Conservation (phyloP, 2,329 filamentous ascomycete genomes). For the Orbilia brochopaga region DNA sequence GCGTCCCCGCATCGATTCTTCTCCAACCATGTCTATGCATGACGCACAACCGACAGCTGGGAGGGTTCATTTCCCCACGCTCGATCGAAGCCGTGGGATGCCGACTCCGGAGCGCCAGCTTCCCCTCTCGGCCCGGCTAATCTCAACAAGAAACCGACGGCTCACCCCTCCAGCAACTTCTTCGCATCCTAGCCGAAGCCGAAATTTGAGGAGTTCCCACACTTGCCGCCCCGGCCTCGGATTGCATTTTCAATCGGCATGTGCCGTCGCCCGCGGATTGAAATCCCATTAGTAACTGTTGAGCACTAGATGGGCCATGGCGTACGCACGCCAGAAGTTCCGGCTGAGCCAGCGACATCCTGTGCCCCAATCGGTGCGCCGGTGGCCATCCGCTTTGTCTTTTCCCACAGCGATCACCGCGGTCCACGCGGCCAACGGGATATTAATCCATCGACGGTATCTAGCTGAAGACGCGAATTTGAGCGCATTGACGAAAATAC, state of each 20-base stretch:
- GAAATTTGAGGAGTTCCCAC: conserved; percentile 38
- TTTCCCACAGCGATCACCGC: conserved; percentile 9
- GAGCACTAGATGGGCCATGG: conserved; percentile 12
- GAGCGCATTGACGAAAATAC: conserved; percentile 16
- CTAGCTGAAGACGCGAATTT: background rate
- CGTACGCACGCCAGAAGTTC: background rate
- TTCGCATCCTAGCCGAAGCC: conserved; percentile 32
- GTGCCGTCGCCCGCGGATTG: conserved; percentile 2
- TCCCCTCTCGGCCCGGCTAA: conserved; percentile 34
- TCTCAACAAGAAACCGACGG: conserved; percentile 25
- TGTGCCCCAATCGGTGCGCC: conserved; percentile 24
- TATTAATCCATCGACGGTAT: conserved; percentile 9
- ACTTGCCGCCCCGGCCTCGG: conserved; percentile 27
- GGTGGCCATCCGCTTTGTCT: conserved; percentile 2
- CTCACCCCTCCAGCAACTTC: conserved; percentile 3
- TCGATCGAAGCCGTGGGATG: conserved; percentile 5
- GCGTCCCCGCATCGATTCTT: no score
- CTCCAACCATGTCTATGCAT: no score
- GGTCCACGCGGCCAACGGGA: conserved; percentile 31
- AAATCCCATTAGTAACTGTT: conserved; percentile 24
- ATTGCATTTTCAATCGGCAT: conserved; percentile 13
- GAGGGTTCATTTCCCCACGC: conserved; percentile 19
- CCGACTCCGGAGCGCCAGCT: conserved; percentile 2
- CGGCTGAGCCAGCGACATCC: background rate
- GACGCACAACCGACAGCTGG: background rate